Evolutionary conservation across 2,329 filamentous ascomycete species (phyloP).

Genomic region (Fusarium zealandicum): DNA sequence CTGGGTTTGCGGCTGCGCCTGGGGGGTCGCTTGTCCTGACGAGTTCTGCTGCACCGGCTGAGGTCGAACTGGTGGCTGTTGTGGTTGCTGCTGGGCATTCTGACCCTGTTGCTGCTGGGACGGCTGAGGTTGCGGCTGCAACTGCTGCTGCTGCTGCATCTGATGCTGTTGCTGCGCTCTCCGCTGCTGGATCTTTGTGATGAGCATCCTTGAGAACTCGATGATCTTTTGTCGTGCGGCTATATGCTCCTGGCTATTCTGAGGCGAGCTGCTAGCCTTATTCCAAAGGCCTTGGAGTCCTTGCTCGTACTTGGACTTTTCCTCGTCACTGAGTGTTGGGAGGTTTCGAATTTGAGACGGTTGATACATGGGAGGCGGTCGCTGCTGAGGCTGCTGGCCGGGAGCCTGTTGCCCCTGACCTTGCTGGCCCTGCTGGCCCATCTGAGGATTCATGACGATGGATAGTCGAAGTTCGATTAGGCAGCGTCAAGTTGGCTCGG

Average conservation of each 20-base stretch:
- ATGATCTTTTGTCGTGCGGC: constrained; percentile 64
- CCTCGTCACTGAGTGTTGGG: constrained; percentile 58
- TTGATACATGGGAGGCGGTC: constrained; percentile 54
- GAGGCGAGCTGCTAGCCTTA: constrained; percentile 56
- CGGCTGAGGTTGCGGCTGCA: constrained; percentile 41
- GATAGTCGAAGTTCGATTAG: neutral
- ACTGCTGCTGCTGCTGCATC: constrained; percentile 42
- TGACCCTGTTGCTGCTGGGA: constrained; percentile 34
- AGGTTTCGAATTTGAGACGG: constrained; percentile 61
- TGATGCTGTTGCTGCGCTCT: constrained; percentile 46
- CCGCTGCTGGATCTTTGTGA: constrained; percentile 57
- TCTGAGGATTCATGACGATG: constrained; percentile 38
- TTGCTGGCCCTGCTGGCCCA: constrained; percentile 38
- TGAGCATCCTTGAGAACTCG: constrained; percentile 67
- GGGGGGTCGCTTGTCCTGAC: constrained; percentile 31
- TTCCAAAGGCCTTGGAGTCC: constrained; percentile 63
- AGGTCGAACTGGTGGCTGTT: constrained; percentile 37
- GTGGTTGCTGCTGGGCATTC: constrained; percentile 35
- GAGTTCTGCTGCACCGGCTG: constrained; percentile 31
- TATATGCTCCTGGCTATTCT: constrained; percentile 57
- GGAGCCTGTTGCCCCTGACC: constrained; percentile 37
- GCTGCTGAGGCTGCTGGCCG: constrained; percentile 34
- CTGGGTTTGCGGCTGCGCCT: constrained; percentile 26
- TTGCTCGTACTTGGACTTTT: constrained; percentile 65
- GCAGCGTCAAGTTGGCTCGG: neutral